A percentile compares a stretch with the other conserved stretches of the same genome.
These are phyloP conservation scores for Phytophthora vignae DNA, from an alignment of 352 stramenopile species.

Conservation along the genomic window DNA sequence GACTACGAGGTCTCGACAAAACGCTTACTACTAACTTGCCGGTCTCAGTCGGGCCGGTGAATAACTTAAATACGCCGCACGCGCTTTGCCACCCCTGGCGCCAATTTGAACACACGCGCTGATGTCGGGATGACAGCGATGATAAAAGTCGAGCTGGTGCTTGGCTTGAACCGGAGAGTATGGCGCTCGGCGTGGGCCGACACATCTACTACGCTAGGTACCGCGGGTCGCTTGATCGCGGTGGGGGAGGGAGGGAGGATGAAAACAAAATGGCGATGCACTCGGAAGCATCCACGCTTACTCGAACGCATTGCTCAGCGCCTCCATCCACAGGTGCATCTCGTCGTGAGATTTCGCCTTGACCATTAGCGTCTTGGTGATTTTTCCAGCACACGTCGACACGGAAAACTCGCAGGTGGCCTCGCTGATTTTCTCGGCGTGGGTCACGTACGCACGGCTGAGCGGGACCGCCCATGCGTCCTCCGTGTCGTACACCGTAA, in stretches of 20 bases:
- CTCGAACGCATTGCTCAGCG: conserved; percentile 58
- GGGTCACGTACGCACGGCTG: conserved; percentile 78
- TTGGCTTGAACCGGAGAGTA: conserved; percentile 25
- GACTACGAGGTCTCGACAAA: conserved; percentile 45
- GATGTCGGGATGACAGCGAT: conserved; percentile 19
- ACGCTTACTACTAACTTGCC: conserved; percentile 50
- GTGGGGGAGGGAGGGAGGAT: conserved; percentile 13
- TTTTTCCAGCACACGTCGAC: conserved; percentile 72
- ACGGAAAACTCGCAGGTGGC: conserved; percentile 70
- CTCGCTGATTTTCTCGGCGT: conserved; percentile 69
- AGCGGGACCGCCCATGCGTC: conserved; percentile 83
- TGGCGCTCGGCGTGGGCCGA: conserved; percentile 28
- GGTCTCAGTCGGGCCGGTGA: conserved; percentile 35
- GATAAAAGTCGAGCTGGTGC: conserved; percentile 20
- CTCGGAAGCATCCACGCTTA: conserved; percentile 42
- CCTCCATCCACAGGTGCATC: conserved; percentile 82
- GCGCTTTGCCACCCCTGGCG: conserved; percentile 20
- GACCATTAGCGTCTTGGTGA: conserved; percentile 72
- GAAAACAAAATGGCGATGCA: conserved; percentile 12
- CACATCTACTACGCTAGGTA: conserved; percentile 56
- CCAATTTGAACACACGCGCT: conserved; percentile 36
- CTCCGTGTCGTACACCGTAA: conserved; percentile 85
- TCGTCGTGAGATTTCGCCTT: conserved; percentile 76
- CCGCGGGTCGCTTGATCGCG: conserved; percentile 25
- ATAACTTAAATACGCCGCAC: conserved; percentile 63